Evolutionary conservation across 2,329 filamentous ascomycete genomes (phyloP).

Genomic region (Nemania sp.): DNA sequence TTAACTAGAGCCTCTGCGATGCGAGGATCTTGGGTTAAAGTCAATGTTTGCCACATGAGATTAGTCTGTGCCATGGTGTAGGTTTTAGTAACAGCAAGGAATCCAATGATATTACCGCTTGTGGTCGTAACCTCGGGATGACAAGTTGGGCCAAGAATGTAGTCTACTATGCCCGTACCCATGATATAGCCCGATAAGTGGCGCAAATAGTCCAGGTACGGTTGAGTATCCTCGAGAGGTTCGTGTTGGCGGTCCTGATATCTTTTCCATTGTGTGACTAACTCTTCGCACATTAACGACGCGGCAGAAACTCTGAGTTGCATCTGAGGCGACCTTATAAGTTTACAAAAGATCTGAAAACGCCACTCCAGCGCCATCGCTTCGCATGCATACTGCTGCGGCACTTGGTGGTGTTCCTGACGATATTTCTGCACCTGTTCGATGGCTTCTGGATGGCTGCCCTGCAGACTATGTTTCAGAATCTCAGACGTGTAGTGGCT

Average conservation of each 20-base stretch:
- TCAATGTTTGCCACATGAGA: constrained; percentile 81
- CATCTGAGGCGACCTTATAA: constrained; percentile 86
- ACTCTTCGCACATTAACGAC: constrained; percentile 69
- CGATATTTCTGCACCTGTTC: constrained; percentile 41
- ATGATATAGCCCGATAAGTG: constrained; percentile 72
- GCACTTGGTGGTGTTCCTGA: constrained; percentile 44
- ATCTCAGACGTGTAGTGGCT: constrained; percentile 50
- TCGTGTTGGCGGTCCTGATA: constrained; percentile 51
- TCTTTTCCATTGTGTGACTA: constrained; percentile 68
- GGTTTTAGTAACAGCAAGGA: constrained; percentile 76
- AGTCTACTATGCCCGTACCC: constrained; percentile 73
- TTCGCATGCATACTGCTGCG: constrained; percentile 46
- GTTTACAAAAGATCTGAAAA: constrained; percentile 67
- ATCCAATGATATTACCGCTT: constrained; percentile 82
- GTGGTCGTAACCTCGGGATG: constrained; percentile 87
- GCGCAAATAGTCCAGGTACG: constrained; percentile 52
- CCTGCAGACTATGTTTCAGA: constrained; percentile 46
- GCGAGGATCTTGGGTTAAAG: constrained; percentile 78
- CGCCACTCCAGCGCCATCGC: constrained; percentile 68
- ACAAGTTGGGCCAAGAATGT: constrained; percentile 86
- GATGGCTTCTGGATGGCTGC: constrained; percentile 42
- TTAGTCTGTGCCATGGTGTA: constrained; percentile 76
- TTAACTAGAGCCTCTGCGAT: constrained; percentile 78
- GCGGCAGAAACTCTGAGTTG: constrained; percentile 82
- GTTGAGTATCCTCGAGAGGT: constrained; percentile 40